Percentiles rank a stretch among this genome's conserved stretches.
Conservation (phyloP, 2,329 filamentous ascomycete species). For the Byssochlamys sp. region DNA sequence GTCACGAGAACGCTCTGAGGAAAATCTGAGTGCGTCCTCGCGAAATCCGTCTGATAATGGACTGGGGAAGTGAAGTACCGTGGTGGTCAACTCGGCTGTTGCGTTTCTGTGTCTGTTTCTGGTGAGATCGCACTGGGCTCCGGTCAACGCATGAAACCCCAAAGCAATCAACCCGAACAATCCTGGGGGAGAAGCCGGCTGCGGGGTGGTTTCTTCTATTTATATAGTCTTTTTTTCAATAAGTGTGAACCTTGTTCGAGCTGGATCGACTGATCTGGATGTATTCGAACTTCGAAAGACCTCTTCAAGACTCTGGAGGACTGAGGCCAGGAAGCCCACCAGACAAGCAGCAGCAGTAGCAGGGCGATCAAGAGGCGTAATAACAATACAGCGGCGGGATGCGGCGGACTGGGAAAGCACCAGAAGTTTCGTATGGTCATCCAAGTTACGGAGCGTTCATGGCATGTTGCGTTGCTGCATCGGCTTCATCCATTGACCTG, state of each 20-base stretch:
- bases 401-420: conserved; percentile 1
- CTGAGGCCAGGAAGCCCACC: not conserved
- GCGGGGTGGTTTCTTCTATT: not conserved
- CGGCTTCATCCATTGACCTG: conserved; percentile 6
- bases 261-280: not conserved
- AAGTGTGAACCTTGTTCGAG: not conserved
- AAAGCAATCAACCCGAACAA: not conserved
- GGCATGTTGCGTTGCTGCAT: not conserved
- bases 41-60: not conserved
- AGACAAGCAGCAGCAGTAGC: not conserved
- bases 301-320: not conserved
- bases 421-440: conserved; percentile 8
- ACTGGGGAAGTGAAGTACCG: not conserved
- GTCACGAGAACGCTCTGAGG: not conserved
- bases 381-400: not conserved
- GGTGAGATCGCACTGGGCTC: not conserved
- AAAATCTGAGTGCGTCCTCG: not conserved
- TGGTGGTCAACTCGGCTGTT: not conserved
- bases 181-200: not conserved
- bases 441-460: conserved; percentile 2
- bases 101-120: not conserved
- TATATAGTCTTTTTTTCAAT: not conserved
- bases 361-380: not conserved
- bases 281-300: too few species aligned
- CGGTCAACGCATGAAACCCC: not conserved